Conservation (phyloP, 805 yeast genomes). For the Starmerella sp. region DNA sequence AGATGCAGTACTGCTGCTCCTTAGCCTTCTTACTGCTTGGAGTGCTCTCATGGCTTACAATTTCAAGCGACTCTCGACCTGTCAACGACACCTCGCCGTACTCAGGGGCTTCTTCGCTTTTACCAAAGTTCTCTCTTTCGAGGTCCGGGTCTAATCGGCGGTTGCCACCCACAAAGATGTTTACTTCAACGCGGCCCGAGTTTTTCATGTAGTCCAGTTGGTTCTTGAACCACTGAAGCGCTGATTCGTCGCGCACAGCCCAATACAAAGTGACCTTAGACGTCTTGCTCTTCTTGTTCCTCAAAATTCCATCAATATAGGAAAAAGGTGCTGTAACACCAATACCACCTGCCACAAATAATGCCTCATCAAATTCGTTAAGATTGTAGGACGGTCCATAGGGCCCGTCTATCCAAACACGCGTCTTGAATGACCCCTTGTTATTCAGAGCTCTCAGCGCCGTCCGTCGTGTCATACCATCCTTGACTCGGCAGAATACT, state of each 20-base stretch:
- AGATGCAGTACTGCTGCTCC: too few species aligned
- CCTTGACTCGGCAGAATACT: constrained; percentile 28
- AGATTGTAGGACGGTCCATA: constrained; percentile 41
- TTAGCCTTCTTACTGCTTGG: too few species aligned
- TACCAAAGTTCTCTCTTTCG: neutral
- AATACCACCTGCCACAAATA: constrained; percentile 46
- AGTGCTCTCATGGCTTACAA: too few species aligned
- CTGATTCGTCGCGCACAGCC: constrained; percentile 45
- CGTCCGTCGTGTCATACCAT: constrained; percentile 42
- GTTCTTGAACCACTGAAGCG: constrained; percentile 39
- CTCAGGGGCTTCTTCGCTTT: too few species aligned
- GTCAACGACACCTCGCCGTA: too few species aligned
- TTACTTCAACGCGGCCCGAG: constrained; percentile 5
- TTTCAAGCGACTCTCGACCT: too few species aligned
- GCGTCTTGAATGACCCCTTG: constrained; percentile 23
- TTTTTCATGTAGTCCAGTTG: constrained; percentile 32
- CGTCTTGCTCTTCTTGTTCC: neutral
- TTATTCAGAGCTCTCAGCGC: constrained; percentile 27
- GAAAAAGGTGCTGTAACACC: constrained; percentile 47
- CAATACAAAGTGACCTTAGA: constrained; percentile 40
- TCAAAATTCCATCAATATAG: constrained; percentile 32
- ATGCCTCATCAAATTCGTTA: constrained; percentile 31
- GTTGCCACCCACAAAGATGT: constrained; percentile 5
- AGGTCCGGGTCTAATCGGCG: neutral
- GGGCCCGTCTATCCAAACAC: constrained; percentile 49